Evolutionary conservation across 2,329 filamentous ascomycete species (phyloP), one percentile per base, ranked within the genome.

Genomic region (Lachnellula cervina): DNA sequence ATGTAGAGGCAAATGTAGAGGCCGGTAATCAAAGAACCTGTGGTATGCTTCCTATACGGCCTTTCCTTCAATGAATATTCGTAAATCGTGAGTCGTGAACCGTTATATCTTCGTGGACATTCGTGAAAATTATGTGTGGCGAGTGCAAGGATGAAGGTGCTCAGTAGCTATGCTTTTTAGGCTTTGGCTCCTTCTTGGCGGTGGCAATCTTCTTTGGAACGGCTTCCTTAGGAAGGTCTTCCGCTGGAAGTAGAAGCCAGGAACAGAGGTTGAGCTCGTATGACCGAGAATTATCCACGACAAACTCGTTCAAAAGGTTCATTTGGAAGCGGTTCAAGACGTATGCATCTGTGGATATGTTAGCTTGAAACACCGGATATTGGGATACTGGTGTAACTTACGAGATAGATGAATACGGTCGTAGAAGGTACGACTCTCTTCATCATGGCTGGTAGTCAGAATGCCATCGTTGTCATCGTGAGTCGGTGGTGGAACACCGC

Each of bases 391-490:
- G 9, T 40, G 16, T 37, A 35, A 74, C 81, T 73, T 71, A 85
- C 83, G 81, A 54, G 79, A 80, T 1, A 87, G 70, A 56, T 80
- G 76, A 35, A 86, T 71, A 32, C 73, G 72, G 49, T 80, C 72
- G 63, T 85, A 86, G 59, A 82, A 87, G 23, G 72, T 71, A 35
- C 69, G 68, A 28, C 81, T 69, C 1, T 75, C 70, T 21, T 78
- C 76, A 32, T 76, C 73, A 0, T 76, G 42, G 34, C 62, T 58
- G 19, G 56, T 59, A 14, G 58, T 57, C 16, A 70, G 70, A 51
- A 80, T 77, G 2, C 77, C 79, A 50, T 81, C 74, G 0, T 72
- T 72, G 1, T 2, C 77, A 79, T 50, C 81, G 74, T 0, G 71
- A 71, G 1, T 75, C 72, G 28, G 70, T 65, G 84, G 83, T 5